Evolutionary conservation across 2,329 filamentous ascomycete species (phyloP).

Genomic region (Phialophora verrucosa): DNA sequence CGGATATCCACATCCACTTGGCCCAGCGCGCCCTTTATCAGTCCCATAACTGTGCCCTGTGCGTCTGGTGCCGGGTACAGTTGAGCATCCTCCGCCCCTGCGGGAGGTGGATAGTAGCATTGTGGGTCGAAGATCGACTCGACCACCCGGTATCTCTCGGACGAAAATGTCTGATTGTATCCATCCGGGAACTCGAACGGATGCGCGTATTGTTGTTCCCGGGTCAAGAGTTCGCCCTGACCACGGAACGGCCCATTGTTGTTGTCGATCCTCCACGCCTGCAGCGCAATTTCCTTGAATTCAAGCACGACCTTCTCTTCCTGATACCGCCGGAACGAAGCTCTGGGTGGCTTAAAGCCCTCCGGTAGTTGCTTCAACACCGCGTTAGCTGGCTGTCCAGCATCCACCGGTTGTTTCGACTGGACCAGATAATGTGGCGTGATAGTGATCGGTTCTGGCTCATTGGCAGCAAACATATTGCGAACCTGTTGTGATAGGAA

Average conservation of each 20-base stretch:
- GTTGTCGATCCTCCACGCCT: slow-evolving; percentile 71
- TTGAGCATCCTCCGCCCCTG: slow-evolving; percentile 44
- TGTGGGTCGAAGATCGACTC: slow-evolving; percentile 92
- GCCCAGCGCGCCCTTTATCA: slow-evolving; percentile 77
- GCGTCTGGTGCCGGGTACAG: slow-evolving; percentile 63
- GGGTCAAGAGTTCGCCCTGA: slow-evolving; percentile 58
- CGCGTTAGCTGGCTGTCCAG: slow-evolving; percentile 77
- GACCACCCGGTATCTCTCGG: slow-evolving; percentile 81
- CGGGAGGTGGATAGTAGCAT: slow-evolving; percentile 65
- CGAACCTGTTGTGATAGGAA: slow-evolving; percentile 91
- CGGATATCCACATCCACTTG: slow-evolving; percentile 89
- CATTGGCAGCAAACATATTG: slow-evolving; percentile 71
- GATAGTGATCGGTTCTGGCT: slow-evolving; percentile 72
- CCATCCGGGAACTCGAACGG: slow-evolving; percentile 98
- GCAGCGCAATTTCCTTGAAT: slow-evolving; percentile 97
- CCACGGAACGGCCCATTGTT: slow-evolving; percentile 43
- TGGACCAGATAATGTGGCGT: slow-evolving; percentile 86
- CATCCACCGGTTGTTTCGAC: slow-evolving; percentile 87
- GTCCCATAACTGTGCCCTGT: slow-evolving; percentile 79
- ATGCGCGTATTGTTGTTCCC: slow-evolving; percentile 74
- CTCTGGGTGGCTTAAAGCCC: slow-evolving; percentile 61
- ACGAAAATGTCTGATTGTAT: slow-evolving; percentile 91
- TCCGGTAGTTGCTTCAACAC: slow-evolving; percentile 72
- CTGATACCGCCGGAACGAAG: slow-evolving; percentile 80
- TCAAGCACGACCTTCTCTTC: slow-evolving; percentile 93